Base-by-base conservation (phyloP, 345 rosid genomes). In the Acer negundo region DNA sequence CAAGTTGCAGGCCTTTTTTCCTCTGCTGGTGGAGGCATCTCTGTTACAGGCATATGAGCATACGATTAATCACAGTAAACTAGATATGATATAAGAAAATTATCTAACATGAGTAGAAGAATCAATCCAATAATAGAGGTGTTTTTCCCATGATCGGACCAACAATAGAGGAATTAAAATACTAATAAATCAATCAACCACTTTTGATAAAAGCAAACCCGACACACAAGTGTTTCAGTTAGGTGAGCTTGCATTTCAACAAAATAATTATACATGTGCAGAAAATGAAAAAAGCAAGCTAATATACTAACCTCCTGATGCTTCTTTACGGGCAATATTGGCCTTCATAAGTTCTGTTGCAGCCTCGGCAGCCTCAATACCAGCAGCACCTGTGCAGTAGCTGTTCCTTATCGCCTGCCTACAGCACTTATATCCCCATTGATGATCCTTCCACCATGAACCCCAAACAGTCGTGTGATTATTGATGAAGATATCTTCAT, bases 381-480 rank as follows among this genome's bases (percentile, higher is more conserved):
- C 97, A 1, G 95, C 94, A 40, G 86, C 80, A 13, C 98, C 97
- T 0, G 93, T 92, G 85, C 98, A 92, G 51, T 93, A 95, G 80
- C 97, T 93, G 81, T 93, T 95, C 59, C 92, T 79, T 35, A 91
- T 81, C 16, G 84, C 86, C 81, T 95, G 98, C 80, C 85, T 87
- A 66, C 97, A 95, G 74, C 97, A 95, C 80, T 83, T 92, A 49
- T 95, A 92, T 7, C 97, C 93, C 97, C 98, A 95, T 17, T 89
- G 97, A 61, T 91, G 90, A 84, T 93, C 98, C 77, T 83, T 95
- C 97, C 97, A 95, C 97, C 97, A 95, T 19, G 98, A 95, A 28
- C 98, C 97, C 92, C 93, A 95, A 19, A 93, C 97, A 58, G 79
- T 86, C 5, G 93, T 88, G 78, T 95, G 97, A 82, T 91, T 89